Base-by-base conservation (phyloP, 441 rosid genomes). In the Populus trichocarpa region DNA sequence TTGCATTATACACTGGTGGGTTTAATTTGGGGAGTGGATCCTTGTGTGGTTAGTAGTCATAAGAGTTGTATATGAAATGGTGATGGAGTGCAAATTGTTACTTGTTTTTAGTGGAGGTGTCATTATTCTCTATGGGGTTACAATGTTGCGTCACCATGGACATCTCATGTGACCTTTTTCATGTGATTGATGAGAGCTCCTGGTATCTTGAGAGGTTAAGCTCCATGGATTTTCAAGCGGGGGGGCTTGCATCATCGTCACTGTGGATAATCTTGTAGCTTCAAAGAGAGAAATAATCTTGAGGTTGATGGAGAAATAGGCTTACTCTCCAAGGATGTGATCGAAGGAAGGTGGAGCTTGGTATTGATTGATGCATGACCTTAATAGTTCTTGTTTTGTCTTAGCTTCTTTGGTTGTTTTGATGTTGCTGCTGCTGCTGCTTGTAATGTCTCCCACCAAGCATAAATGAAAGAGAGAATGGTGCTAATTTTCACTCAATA, bases 151-250 rank as follows among this genome's bases (percentile, higher is more conserved):
- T 67, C 79, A 79, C 72, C 71, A 65, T 80, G 80, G 71, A 69
- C 84, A 74, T 83, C 76, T 77, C 81, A 77, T 78, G 72, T 76
- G 79, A 76, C 30, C 73, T 74, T 81, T 14, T 71, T 67, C 6
- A 22, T 73, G 53, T 53, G 69, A 75, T 67, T 76, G 74, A 67
- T 14, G 64, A 22, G 4, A 59, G 77, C 72, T 26, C 59, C 64
- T n/a, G 13, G 70, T 38, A 40, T 57, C 57, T 50, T 5, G 57
- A 50, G 46, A 38, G 57, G 57, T 16, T 3, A 50, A 50, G 57
- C 57, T 50, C 20, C 18, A 14, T 65, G 35, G 66, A 32, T 67
- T 77, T 70, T 25, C 12, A 36, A 35, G 57, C 77, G 40, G 72
- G 81, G 77, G 35, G 32, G 74, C 8, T 59, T 33, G 11, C 32